Percentiles rank a stretch among this genome's conserved stretches.
phyloP scores from a whole-genome alignment of 805 yeast genomes.

The Wickerhamomyces silvicola region DNA sequence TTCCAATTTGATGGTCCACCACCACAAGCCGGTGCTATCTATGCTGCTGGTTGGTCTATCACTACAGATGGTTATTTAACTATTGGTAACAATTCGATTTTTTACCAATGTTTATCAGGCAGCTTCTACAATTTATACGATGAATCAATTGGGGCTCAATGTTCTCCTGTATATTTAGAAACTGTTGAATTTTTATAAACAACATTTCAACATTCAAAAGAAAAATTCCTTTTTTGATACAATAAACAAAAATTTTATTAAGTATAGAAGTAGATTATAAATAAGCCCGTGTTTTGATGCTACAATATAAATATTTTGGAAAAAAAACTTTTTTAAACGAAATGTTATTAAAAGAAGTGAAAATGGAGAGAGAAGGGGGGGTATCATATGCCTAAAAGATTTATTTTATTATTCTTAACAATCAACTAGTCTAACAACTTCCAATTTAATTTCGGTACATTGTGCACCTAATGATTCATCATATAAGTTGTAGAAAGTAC shows the following conservation, averaged over 20 bases:
- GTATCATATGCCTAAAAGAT: not conserved
- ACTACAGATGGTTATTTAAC: constrained; percentile 55
- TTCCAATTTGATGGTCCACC: constrained; percentile 85
- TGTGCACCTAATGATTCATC: constrained; percentile 50
- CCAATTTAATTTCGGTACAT: constrained; percentile 51
- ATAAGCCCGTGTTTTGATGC: too few species aligned
- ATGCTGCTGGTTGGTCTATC: constrained; percentile 62
- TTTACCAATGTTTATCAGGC: constrained; percentile 74
- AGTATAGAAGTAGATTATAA: too few species aligned
- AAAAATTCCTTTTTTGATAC: too few species aligned
- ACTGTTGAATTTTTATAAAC: constrained; percentile 57
- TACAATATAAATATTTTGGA: too few species aligned
- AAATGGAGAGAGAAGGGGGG: too few species aligned
- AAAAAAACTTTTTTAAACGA: not conserved
- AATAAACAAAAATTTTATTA: too few species aligned
- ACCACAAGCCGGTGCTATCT: constrained; percentile 74
- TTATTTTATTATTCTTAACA: constrained; percentile 28
- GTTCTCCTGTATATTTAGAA: constrained; percentile 54
- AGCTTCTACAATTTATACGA: constrained; percentile 75
- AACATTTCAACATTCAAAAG: too few species aligned
- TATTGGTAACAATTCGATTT: constrained; percentile 51
- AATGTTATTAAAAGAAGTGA: not conserved
- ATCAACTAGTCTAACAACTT: constrained; percentile 43
- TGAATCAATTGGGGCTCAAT: constrained; percentile 52
- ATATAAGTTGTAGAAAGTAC: constrained; percentile 66